Percentiles rank a stretch among this genome's conserved stretches.
These are phyloP conservation scores for Aspergillus ibericus DNA, from an alignment of 2,329 filamentous ascomycete species.

Conservation along the genomic window DNA sequence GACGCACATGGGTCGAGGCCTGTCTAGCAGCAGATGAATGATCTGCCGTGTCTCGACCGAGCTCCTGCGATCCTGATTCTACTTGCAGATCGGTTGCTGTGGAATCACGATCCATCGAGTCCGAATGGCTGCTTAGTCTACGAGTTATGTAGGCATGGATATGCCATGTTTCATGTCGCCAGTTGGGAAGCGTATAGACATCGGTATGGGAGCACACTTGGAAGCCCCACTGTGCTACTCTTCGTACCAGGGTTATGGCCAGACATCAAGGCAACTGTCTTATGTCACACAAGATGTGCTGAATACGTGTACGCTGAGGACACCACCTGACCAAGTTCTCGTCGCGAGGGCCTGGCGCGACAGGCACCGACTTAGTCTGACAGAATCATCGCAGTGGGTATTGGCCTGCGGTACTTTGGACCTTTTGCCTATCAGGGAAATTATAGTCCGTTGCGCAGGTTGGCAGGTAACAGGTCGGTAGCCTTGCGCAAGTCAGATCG, in stretches of 20 bases:
- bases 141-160: background rate
- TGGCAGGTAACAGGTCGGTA: background rate
- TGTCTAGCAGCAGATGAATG: background rate
- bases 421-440: conserved; percentile 8
- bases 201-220: background rate
- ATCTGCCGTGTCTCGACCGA: background rate
- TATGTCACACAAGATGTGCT: background rate
- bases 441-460: background rate
- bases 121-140: background rate
- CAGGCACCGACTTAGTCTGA: background rate
- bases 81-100: background rate
- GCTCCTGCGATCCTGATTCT: background rate
- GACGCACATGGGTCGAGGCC: background rate
- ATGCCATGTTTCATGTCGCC: background rate
- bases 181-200: background rate
- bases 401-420: background rate
- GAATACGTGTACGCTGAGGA: background rate
- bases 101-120: background rate
- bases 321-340: conserved; percentile 1
- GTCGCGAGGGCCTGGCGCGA: background rate
- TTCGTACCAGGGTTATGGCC: background rate
- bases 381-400: background rate
- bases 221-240: background rate
- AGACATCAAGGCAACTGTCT: background rate
- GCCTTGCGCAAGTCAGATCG: background rate